Base-by-base conservation (phyloP, 2,329 filamentous ascomycete genomes). In the Chrysosporium keratinophilum region DNA sequence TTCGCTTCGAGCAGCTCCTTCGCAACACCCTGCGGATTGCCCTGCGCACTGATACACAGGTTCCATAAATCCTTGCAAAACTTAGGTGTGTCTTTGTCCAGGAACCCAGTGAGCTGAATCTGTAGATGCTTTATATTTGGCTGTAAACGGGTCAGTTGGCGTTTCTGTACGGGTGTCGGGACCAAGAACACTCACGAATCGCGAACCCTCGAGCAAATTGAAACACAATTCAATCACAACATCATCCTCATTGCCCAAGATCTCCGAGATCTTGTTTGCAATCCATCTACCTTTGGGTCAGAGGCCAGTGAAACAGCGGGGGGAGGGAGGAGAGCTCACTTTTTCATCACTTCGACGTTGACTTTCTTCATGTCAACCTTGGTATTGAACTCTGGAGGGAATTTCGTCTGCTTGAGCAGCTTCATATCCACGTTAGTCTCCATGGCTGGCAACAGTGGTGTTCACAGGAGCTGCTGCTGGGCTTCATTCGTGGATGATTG, bases 321-420 rank as follows among this genome's bases (percentile, higher is more conserved):
- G 12, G 23, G 20, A 1, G 15, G 15, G 42, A 14, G 45, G 31
- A n/a, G 19, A 44, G 72, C 83, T 65, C 67, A 94, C 87, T 93
- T 95, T 78, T 96, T 96, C 83, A 98, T 95, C 54, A 98, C 87
- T 70, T 95, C 88, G 49, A 95, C 77, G 67, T 98, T 96, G 70
- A 98, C 89, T 75, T 97, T 97, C 62, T 84, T 82, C 81, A 94
- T 95, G 75, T 98, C 90, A 60, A 98, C 93, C 75, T 96, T 96
- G 68, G 87, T 83, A 67, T 81, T 91, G 74, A 97, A 98, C 66
- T 96, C 89, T 6, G 84, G 79, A 44, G 93, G 93, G 60, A 96
- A 97, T 67, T 94, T 96, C 54, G 90, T 97, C 70, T 84, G 84
- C 77, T 85, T 87, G 54, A 96, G 75, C 64, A 95, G 80, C 76